Base-by-base conservation (phyloP, 192 early-diverging fungal genomes). In the Linnemannia elongata region DNA sequence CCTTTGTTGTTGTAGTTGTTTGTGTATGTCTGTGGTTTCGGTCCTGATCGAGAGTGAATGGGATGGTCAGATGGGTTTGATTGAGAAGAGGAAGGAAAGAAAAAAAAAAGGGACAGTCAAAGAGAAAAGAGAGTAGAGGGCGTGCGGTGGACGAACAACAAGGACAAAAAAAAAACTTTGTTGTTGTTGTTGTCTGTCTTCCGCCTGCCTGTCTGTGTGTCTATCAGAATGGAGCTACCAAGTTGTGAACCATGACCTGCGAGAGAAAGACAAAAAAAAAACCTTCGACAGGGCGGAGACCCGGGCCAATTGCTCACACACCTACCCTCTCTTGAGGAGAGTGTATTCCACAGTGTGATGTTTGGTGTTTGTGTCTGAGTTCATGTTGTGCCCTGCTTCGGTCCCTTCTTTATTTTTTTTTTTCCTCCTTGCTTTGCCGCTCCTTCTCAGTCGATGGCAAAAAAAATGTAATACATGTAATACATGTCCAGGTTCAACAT, bases 271-370 rank as follows among this genome's bases (percentile, higher is more conserved):
- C 17, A 66, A 52, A 18, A 66, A 66, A 30, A 66, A 63, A 49
- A 17, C 47, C 13, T 52, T 18, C 20, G 1, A 63, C 60, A 27
- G 8, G 8, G 8, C 3, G 60, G 60, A 66, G 60, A 66, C 60
- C 60, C 60, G 27, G 60, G 30, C 60, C 60, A 66, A 66, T 66
- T 66, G 60, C 60, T 66, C 49, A 52, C 49, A 45, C 6, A 52
- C 49, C 18, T 5, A 17, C 60, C 17, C 27, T 17, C 12, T 12
- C 30, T 66, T 39, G 38, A 6, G 38, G 3, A 6, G 38, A 39
- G 8, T 12, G 44, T 45, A 45, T 45, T 45, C 44, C 55, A 60
- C 22, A 10, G 55, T 60, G 55, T 57, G 55, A 24, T 57, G 55
- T 57, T 57, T 57, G 55, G 60, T 27, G 57, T 60, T 4, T 24